Percentiles rank a stretch among this genome's conserved stretches.
These are phyloP conservation scores for Elaeis guineensis DNA, from an alignment of 176 grass and related monocot species.

Conservation along the genomic window DNA sequence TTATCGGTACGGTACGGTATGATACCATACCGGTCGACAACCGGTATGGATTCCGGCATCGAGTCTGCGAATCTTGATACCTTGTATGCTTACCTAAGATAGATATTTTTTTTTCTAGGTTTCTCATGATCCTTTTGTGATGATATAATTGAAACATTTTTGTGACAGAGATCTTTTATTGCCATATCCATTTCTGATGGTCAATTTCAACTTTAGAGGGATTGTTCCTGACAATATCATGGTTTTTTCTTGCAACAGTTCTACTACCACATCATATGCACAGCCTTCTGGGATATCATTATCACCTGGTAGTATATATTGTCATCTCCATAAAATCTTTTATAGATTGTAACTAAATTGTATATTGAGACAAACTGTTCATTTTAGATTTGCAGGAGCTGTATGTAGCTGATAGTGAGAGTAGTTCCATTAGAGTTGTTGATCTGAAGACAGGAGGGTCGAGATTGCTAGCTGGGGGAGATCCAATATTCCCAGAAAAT, in stretches of 20 bases:
- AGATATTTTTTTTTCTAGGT: no score
- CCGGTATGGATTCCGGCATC: no score
- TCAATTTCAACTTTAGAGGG: no score
- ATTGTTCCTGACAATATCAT: no score
- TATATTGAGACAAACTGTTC: slow-evolving; percentile 24
- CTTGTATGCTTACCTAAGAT: no score
- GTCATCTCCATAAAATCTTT: slow-evolving; percentile 4
- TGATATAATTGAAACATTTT: no score
- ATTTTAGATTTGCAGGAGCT: slow-evolving; percentile 60
- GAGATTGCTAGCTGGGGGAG: slow-evolving; percentile 85
- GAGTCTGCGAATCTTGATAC: no score
- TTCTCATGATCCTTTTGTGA: no score
- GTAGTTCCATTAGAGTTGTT: slow-evolving; percentile 91
- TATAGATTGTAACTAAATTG: background rate
- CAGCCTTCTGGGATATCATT: slow-evolving; percentile 94
- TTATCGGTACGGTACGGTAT: no score
- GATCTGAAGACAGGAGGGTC: slow-evolving; percentile 85
- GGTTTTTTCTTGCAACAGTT: slow-evolving; percentile 22
- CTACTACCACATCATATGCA: slow-evolving; percentile 66
- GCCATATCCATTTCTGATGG: no score
- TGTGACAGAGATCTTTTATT: no score
- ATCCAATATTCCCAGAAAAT: slow-evolving; percentile 77
- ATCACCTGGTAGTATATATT: slow-evolving; percentile 45
- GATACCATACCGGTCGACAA: no score
- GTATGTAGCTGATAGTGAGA: slow-evolving; percentile 96